Conservation (phyloP, 75 land plant species). For the Cryptomeria japonica region DNA sequence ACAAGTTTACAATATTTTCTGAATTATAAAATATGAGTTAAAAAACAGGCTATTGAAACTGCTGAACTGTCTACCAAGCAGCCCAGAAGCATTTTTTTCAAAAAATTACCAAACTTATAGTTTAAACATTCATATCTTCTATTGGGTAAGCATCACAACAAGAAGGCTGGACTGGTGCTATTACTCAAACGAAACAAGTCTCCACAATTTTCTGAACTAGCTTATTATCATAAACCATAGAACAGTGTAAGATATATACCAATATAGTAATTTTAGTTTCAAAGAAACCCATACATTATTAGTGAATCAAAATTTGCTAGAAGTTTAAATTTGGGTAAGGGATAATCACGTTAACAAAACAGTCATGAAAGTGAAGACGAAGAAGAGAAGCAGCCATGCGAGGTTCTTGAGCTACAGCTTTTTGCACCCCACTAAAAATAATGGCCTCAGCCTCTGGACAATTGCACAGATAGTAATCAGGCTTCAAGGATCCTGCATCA, state of each 20-base stretch:
- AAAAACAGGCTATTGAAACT: too few species aligned
- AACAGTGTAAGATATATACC: not conserved
- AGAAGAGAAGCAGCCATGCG: constrained; percentile 31
- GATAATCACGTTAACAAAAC: constrained; percentile 22
- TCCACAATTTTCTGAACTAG: too few species aligned
- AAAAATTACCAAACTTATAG: too few species aligned
- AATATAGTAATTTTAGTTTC: not conserved
- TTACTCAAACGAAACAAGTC: not conserved
- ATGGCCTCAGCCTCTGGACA: constrained; percentile 19
- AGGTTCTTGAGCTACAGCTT: constrained; percentile 5
- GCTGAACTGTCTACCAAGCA: too few species aligned
- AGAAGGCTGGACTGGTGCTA: not conserved
- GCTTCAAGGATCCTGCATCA: not conserved
- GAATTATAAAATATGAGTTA: too few species aligned
- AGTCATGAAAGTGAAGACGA: constrained; percentile 28
- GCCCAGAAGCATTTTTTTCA: too few species aligned
- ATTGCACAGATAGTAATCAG: constrained; percentile 11
- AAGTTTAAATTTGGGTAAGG: not conserved
- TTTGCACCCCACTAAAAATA: constrained; percentile 6
- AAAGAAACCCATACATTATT: too few species aligned
- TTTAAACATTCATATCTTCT: too few species aligned
- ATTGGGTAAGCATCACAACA: too few species aligned
- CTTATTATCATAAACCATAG: not conserved
- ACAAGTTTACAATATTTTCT: too few species aligned
- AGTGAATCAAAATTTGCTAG: not conserved